Evolutionary conservation across 129 eudicot genomes (phyloP).

Genomic region (Silybum marianum): DNA sequence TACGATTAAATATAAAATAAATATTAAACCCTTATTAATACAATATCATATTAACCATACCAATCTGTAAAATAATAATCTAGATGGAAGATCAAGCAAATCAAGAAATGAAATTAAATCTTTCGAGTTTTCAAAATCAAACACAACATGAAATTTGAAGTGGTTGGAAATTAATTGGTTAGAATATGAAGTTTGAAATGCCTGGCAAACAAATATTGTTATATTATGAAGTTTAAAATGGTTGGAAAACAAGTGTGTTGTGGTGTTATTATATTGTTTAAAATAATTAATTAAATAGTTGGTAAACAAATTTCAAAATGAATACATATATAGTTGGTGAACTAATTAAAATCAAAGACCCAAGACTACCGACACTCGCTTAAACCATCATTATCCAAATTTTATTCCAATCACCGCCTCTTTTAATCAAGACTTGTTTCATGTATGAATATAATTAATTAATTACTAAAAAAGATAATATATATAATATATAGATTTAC

Average conservation of each 20-base stretch:
- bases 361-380: constrained; percentile 10
- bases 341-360: constrained; percentile 1
- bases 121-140: too few relatives aligned
- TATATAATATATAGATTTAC: too few relatives aligned
- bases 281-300: background rate
- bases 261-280: background rate
- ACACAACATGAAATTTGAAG: too few relatives aligned
- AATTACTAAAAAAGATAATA: background rate
- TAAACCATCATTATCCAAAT: background rate
- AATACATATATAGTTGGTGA: background rate
- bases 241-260: constrained; percentile 10
- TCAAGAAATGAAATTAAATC: too few relatives aligned
- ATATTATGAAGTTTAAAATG: background rate
- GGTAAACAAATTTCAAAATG: constrained; percentile 11
- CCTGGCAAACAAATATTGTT: background rate
- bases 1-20: too few relatives aligned
- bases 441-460: background rate
- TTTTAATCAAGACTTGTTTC: background rate
- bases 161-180: too few relatives aligned
- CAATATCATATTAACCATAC: too few relatives aligned
- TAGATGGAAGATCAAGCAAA: too few relatives aligned
- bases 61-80: too few relatives aligned
- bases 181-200: background rate
- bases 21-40: too few relatives aligned
- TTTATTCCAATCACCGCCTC: background rate